Conservation (phyloP, 1,139 yeast species). For the Candida sp. region DNA sequence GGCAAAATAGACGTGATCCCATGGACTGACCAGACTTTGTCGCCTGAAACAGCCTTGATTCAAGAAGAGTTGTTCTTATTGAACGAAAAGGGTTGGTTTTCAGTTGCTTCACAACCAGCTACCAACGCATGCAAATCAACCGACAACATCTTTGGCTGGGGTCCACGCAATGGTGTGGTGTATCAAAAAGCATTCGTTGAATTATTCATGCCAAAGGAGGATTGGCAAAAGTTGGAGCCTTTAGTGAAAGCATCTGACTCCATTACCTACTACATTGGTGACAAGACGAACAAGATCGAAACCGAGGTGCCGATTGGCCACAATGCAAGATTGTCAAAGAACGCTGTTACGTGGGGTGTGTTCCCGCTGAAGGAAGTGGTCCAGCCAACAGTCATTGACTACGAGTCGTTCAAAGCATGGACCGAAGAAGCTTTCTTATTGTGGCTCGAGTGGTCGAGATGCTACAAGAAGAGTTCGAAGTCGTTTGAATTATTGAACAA, state of each 20-base stretch:
- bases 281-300: slow-evolving; percentile 56
- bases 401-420: slow-evolving; percentile 92
- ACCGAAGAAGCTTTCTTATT: slow-evolving; percentile 91
- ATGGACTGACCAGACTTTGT: slow-evolving; percentile 87
- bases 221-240: slow-evolving; percentile 68
- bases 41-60: slow-evolving; percentile 89
- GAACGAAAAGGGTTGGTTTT: slow-evolving; percentile 78
- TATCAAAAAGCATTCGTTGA: slow-evolving; percentile 94
- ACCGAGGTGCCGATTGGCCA: slow-evolving; percentile 55
- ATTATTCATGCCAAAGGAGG: slow-evolving; percentile 78
- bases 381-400: slow-evolving; percentile 89
- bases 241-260: slow-evolving; percentile 38
- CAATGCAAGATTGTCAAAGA: slow-evolving; percentile 39
- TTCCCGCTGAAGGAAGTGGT: slow-evolving; percentile 87
- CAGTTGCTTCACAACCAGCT: slow-evolving; percentile 97
- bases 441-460: slow-evolving; percentile 91
- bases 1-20: slow-evolving; percentile 82
- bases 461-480: slow-evolving; percentile 62
- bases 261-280: slow-evolving; percentile 78
- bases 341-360: slow-evolving; percentile 97
- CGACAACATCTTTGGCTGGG: slow-evolving; percentile 97
- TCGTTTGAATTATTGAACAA: slow-evolving; percentile 64
- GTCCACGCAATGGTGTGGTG: slow-evolving; percentile 87
- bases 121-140: slow-evolving; percentile 75
- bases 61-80: slow-evolving; percentile 88